A percentile compares a stretch with the other conserved stretches of the same genome.
These are phyloP conservation scores for Paramecium octaurelia DNA, from an alignment of 73 alveolate species.

Conservation along the genomic window DNA sequence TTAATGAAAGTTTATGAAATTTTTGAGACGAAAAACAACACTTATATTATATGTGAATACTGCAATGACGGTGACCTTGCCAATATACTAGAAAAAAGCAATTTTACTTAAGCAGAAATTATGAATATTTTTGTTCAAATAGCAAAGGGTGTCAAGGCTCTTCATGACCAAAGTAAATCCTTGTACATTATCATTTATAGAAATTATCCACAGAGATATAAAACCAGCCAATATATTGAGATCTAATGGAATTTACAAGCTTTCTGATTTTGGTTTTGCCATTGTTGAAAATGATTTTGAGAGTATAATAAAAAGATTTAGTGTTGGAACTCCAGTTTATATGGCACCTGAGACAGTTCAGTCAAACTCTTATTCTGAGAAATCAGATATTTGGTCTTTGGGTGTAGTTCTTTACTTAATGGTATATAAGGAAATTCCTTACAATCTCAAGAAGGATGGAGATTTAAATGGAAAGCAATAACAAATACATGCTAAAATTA, in stretches of 20 bases:
- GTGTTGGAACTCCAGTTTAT: slow-evolving; percentile 63
- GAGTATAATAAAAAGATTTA: slow-evolving; percentile 26
- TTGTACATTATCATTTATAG: not conserved
- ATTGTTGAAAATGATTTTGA: not conserved
- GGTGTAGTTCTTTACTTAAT: slow-evolving; percentile 31
- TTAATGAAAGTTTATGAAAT: slow-evolving; percentile 1
- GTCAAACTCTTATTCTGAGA: slow-evolving; percentile 51
- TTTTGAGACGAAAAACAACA: not conserved
- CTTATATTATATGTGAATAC: not conserved
- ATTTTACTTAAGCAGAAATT: not conserved
- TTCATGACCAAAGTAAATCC: not conserved
- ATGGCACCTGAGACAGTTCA: slow-evolving; percentile 72
- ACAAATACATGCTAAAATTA: not conserved
- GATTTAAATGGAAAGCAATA: not conserved
- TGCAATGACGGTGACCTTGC: slow-evolving; percentile 36
- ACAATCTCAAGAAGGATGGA: not conserved
- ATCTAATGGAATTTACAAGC: slow-evolving; percentile 2
- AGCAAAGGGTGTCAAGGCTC: not conserved
- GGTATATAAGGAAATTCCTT: not conserved
- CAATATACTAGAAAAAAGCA: not conserved
- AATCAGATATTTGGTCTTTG: slow-evolving; percentile 66
- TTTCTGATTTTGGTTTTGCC: slow-evolving; percentile 49
- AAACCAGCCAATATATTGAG: slow-evolving; percentile 22
- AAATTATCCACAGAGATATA: slow-evolving; percentile 29
- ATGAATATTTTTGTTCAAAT: not conserved